Conservation (phyloP, 164 flowering plant genomes). For the Houttuynia cordata region DNA sequence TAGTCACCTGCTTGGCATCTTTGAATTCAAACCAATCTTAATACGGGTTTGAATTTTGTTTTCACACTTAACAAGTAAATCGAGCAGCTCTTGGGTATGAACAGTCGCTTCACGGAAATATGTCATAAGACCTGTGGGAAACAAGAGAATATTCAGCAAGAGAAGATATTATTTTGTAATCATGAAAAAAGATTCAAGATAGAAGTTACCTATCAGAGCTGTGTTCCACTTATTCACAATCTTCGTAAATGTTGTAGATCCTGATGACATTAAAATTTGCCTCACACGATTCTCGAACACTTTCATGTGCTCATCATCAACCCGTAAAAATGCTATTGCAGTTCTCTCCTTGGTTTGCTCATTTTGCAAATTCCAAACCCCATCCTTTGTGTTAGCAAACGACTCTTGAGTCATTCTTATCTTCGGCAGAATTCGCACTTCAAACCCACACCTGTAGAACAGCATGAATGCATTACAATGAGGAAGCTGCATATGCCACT, state of each 20-base stretch:
- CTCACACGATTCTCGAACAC: constrained; percentile 98
- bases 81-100: constrained; percentile 94
- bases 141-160: neutral
- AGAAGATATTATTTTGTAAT: neutral
- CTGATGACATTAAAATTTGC: constrained; percentile 99
- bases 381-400: constrained; percentile 92
- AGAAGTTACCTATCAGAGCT: constrained; percentile 73
- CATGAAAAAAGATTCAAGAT: neutral
- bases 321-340: constrained; percentile 91
- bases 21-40: constrained; percentile 94
- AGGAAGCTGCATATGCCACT: neutral
- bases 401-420: constrained; percentile 98
- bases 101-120: constrained; percentile 99
- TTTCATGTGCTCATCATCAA: constrained; percentile 99
- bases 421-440: constrained; percentile 91
- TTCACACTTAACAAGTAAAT: constrained; percentile 96
- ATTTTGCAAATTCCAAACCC: constrained; percentile 98
- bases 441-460: constrained; percentile 85
- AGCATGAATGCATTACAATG: neutral
- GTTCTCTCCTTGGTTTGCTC: constrained; percentile 98
- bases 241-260: constrained; percentile 96
- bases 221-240: constrained; percentile 99
- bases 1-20: constrained; percentile 95
- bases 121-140: constrained; percentile 77
- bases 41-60: constrained; percentile 98